Evolutionary conservation across 148 eudicot species (phyloP).

Genomic region (Rhododendron griersonianum): DNA sequence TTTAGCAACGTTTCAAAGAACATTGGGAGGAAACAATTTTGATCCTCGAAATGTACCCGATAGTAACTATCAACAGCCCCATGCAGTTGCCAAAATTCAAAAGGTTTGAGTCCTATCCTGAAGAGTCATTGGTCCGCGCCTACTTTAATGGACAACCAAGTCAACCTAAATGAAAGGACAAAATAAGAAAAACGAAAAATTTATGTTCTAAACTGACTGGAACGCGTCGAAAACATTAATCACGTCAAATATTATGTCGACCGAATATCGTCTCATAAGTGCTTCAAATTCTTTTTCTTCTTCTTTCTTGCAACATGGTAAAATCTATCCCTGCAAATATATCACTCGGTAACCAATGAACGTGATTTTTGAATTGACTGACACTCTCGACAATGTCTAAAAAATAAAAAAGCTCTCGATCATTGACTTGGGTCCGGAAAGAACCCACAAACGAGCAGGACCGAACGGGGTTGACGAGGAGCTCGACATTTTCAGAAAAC

Average conservation of each 20-base stretch:
- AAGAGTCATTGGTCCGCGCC: not conserved
- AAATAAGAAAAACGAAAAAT: too few species aligned
- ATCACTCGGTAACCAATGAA: not conserved
- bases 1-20: not conserved
- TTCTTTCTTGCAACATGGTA: not conserved
- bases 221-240: too few species aligned
- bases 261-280: not conserved
- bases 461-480: not conserved
- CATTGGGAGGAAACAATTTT: not conserved
- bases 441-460: not conserved
- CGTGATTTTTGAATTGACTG: not conserved
- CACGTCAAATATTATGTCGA: not conserved
- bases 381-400: not conserved
- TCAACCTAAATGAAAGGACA: not conserved
- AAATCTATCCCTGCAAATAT: too few species aligned
- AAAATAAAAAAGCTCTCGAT: not conserved
- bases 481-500: not conserved
- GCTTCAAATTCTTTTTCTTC: too few species aligned
- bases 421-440: not conserved
- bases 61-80: not conserved
- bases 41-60: not conserved
- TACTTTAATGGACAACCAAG: not conserved
- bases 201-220: too few species aligned
- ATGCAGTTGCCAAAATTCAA: not conserved
- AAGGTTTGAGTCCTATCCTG: not conserved